Base-by-base conservation (phyloP, 805 yeast genomes). In the Clavispora asparagi region DNA sequence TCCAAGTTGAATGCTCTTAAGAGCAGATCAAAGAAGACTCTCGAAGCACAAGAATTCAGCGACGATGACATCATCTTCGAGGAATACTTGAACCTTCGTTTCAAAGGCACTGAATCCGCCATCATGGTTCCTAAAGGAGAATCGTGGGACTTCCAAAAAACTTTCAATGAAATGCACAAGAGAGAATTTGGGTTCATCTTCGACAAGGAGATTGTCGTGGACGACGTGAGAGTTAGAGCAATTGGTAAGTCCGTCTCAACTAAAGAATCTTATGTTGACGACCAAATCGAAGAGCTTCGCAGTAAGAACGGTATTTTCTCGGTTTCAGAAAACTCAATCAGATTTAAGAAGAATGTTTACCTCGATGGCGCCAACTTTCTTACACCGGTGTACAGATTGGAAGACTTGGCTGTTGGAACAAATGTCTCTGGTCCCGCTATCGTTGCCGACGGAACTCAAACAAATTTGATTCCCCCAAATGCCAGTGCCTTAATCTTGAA, bases 391-490 rank as follows among this genome's bases (percentile, higher is more conserved):
- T 54, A 32, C 38, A 39, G 53, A 29, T 42, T 54, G 25, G 56
- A 52, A 29, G 42, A 42, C 9, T 49, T 54, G 40, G 29, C 23
- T 1, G 38, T 44, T 1, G 58, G 58, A 9, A 41, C 44, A 11
- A 40, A 45, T 28, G 28, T 54, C n/a, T 26, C n/a, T 6, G 58
- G 56, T 3, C 58, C 58, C 1, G 58, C 56, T 7, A 52, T 54
- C 26, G 48, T 54, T 32, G 57, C 57, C 6, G 57, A 54, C 47
- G 57, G 57, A 17, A 54, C 57, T 3, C 57, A 54, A 19, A 54
- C 57, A 5, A 54, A 54, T 39, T 47, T 52, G 27, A 41, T 54
- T 23, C 56, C 57, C 7, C 57, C 57, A 10, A 35, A 41, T 5
- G 39, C 55, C 7, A 32, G 46, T 13, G 58, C 56, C 6, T 41